Conservation (phyloP, 225 moss, liverwort and hornwort species). For the Thuidium tamariscinum region DNA sequence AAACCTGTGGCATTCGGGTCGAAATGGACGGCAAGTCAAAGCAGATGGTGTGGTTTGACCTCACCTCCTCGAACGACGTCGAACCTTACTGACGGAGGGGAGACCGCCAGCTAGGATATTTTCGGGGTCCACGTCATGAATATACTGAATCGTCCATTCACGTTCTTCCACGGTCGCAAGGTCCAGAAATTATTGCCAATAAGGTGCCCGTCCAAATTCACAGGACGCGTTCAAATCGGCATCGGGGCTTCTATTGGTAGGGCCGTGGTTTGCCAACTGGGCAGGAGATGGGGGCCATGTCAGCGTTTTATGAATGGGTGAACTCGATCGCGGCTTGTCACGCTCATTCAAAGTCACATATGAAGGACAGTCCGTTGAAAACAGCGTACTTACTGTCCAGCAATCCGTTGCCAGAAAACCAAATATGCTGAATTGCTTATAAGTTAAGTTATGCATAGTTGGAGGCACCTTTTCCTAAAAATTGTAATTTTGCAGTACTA, state of each 20-base stretch:
- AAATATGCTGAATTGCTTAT: too few relatives aligned
- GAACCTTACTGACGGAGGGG: neutral
- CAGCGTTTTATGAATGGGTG: neutral
- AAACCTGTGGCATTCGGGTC: neutral
- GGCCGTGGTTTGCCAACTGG: neutral
- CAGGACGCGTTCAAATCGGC: neutral
- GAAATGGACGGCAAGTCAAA: neutral
- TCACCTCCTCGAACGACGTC: neutral
- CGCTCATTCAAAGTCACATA: neutral
- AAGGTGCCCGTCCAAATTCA: neutral
- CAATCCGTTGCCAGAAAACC: neutral
- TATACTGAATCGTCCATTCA: neutral
- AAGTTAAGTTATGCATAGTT: too few relatives aligned
- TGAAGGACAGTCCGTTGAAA: neutral
- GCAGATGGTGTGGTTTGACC: slow-evolving; percentile 6
- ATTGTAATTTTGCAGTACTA: too few relatives aligned
- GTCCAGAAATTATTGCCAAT: neutral
- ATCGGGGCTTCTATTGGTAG: neutral
- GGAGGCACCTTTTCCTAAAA: too few relatives aligned
- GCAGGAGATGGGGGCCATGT: neutral
- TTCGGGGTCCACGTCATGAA: neutral
- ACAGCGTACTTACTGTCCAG: neutral
- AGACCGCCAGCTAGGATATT: neutral
- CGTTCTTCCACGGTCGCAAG: neutral
- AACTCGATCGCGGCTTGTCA: neutral